These are phyloP conservation scores for Fagus crenata DNA, from an alignment of 306 rosid genomes.

Conservation along the genomic window DNA sequence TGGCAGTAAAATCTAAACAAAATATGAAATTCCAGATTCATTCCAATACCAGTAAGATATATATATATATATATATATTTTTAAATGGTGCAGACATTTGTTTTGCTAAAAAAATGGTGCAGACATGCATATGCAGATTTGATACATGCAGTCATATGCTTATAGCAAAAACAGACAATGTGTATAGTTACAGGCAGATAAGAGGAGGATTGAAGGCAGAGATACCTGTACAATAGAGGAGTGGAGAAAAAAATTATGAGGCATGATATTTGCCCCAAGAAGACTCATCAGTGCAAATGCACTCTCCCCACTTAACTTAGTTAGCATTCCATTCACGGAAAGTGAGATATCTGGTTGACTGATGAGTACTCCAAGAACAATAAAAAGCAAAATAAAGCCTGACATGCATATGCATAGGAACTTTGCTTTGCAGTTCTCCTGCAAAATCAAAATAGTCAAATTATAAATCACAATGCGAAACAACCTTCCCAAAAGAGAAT, in stretches of 20 bases:
- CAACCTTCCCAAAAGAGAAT: background rate
- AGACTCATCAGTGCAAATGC: conserved; percentile 88
- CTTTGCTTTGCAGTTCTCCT: conserved; percentile 68
- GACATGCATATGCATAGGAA: conserved; percentile 53
- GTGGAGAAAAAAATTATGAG: conserved; percentile 93
- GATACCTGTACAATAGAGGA: conserved; percentile 91
- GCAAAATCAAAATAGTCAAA: conserved; percentile 34
- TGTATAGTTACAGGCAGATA: background rate
- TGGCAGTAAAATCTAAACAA: background rate
- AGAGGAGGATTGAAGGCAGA: conserved; percentile 16
- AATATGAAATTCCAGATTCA: background rate
- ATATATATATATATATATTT: too few relatives aligned
- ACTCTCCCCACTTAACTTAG: conserved; percentile 82
- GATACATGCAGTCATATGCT: background rate
- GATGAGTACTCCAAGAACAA: conserved; percentile 62
- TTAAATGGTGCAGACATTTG: too few relatives aligned
- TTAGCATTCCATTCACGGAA: conserved; percentile 61
- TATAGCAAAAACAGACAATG: background rate
- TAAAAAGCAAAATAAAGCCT: conserved; percentile 57
- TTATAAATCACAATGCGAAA: conserved; percentile 12
- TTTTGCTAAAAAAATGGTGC: background rate
- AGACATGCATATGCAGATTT: background rate
- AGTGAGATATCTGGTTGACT: conserved; percentile 68
- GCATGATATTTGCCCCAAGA: conserved; percentile 92
- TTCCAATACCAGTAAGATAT: background rate